phyloP scores from a whole-genome alignment of 1,284 basidiomycete genomes.

The Ganoderma sinense region DNA sequence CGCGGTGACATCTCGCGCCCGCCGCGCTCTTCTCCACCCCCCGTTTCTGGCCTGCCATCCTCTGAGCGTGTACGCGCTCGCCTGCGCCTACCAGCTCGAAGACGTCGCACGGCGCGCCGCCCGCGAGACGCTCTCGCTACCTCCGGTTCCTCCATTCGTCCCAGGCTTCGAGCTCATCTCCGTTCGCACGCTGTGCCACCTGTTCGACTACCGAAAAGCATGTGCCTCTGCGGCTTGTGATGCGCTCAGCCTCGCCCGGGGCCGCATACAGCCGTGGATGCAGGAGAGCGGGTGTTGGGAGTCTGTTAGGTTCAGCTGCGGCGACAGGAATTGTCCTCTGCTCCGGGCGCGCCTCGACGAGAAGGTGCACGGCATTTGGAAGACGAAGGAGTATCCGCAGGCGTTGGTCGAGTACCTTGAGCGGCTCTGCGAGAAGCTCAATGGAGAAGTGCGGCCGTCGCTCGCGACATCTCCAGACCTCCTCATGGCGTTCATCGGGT shows the following conservation, averaged over 20 bases:
- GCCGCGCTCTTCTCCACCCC: not conserved
- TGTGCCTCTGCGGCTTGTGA: not conserved
- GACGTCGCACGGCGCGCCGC: constrained; percentile 5
- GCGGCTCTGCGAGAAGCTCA: not conserved
- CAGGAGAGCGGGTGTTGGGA: not conserved
- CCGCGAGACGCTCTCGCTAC: not conserved
- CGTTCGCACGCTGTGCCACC: not conserved
- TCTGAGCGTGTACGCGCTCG: constrained; percentile 12
- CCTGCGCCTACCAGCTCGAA: constrained; percentile 4
- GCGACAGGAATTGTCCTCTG: not conserved
- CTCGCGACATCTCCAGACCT: not conserved
- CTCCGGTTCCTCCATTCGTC: not conserved
- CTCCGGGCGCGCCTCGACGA: not conserved
- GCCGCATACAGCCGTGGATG: not conserved
- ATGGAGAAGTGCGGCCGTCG: not conserved
- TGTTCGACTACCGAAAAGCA: constrained; percentile 1
- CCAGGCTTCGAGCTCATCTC: not conserved
- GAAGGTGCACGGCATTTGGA: not conserved
- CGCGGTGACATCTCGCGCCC: not conserved
- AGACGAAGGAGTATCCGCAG: not conserved
- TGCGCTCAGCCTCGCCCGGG: not conserved
- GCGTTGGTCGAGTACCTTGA: not conserved
- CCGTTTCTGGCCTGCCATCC: not conserved
- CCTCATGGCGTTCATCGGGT: not conserved
- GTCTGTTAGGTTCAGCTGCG: not conserved